Percentiles rank a stretch among this genome's conserved stretches.
These are phyloP conservation scores for Pythium sp. DNA, from an alignment of 352 stramenopile genomes.

Conservation along the genomic window DNA sequence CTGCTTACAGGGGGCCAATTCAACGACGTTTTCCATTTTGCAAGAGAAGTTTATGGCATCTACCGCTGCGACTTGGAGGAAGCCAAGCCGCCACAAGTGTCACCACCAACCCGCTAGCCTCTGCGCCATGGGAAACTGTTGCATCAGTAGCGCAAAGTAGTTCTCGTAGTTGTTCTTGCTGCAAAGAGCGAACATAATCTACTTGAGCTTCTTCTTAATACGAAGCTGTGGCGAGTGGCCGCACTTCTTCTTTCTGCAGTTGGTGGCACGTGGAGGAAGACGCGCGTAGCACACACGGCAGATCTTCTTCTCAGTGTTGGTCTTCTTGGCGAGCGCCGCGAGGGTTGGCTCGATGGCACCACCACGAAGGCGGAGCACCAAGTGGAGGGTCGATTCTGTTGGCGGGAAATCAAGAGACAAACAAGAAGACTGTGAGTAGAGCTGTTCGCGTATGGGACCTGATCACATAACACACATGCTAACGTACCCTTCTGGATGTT, in stretches of 20 bases:
- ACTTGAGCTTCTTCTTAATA: conserved; percentile 99
- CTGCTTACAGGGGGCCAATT: conserved; percentile 13
- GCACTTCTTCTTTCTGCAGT: conserved; percentile 99
- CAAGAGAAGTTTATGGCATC: not conserved
- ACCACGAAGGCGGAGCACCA: conserved; percentile 94
- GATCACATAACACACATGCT: not conserved
- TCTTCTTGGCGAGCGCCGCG: conserved; percentile 98
- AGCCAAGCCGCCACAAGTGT: not conserved
- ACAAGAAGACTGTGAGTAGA: not conserved
- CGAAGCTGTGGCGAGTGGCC: conserved; percentile 99
- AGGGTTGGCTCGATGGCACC: conserved; percentile 96
- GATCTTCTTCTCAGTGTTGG: conserved; percentile 99
- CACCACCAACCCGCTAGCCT: not conserved
- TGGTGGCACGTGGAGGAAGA: conserved; percentile 98
- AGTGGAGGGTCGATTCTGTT: conserved; percentile 93
- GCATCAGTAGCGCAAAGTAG: conserved; percentile 4
- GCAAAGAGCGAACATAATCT: conserved; percentile 44
- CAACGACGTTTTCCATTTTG: conserved; percentile 19
- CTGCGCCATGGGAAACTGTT: conserved; percentile 1
- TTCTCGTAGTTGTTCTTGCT: conserved; percentile 6
- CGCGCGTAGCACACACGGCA: conserved; percentile 99
- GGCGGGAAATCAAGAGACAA: not conserved
- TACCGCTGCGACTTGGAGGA: not conserved
- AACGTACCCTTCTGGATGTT: conserved; percentile 92
- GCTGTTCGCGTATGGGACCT: not conserved